Evolutionary conservation across 179 eudicot genomes (phyloP), one percentile per base, ranked within the genome.

Genomic region (Silene coronaria): DNA sequence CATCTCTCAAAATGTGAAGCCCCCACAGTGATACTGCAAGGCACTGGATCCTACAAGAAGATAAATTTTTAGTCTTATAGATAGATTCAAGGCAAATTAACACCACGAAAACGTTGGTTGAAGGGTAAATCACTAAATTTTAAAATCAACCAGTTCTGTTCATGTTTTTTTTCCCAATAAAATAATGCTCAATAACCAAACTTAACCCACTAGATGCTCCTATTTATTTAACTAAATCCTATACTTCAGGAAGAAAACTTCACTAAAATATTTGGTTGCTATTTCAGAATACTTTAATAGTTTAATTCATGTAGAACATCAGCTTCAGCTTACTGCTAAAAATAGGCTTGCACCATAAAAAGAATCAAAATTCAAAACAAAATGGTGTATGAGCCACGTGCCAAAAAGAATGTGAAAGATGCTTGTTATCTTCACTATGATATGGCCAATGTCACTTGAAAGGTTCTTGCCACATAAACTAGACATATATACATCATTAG

Each of bases 1-100:
- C 96, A 89, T 80, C 94, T 85, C 84, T 95, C 99, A 77, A 95
- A 95, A 79, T 92, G 97, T 74, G 99, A 86, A 77, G 92, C 94
- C 77, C 96, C 99, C 62, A 95, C 91, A 46, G 99, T 95, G 62
- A 95, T 89, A 87, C 99, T 95, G 82, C 89, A 86, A 46, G 85
- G 81, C 63, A 92, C 91, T 51, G 99, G 97, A 75, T 95, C 99
- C 99, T 95, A 84, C 75, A 82, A 59, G 36, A 10, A 75, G 71
- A 67, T 7, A 59, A 53, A 58, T 21, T 16, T 51, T 51, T 51
- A 51, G 19, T 51, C 0, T 2, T 24, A 64, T 36, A 36, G 34
- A 6, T 4, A 60, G 13, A 55, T 66, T 26, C 53, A 12, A 70
- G 0, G 19, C 45, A 30, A 70, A 48, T 57, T 2, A 51, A 62